A percentile compares a stretch with the other conserved stretches of the same genome.
Conservation (phyloP, 1,139 yeast genomes). For the Geotrichum australiense region DNA sequence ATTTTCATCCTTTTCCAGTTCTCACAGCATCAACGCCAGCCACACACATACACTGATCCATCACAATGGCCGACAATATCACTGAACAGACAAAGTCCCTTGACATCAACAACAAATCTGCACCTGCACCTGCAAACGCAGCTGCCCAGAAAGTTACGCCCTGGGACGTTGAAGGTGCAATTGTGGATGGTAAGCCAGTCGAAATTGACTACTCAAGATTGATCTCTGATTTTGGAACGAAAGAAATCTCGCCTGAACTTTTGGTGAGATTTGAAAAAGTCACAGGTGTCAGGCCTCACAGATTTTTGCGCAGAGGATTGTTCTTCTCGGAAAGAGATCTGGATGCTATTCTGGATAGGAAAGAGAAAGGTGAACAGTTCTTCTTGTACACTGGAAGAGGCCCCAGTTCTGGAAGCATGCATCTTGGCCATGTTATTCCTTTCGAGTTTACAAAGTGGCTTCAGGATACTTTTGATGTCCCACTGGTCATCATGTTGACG, state of each 20-base stretch:
- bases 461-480: constrained; percentile 95
- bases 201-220: constrained; percentile 88
- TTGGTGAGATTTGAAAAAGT: constrained; percentile 66
- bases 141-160: constrained; percentile 68
- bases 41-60: too few species aligned
- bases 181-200: constrained; percentile 83
- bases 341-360: constrained; percentile 67
- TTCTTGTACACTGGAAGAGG: constrained; percentile 98
- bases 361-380: constrained; percentile 92
- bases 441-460: constrained; percentile 95
- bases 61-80: too few species aligned
- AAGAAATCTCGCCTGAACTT: constrained; percentile 60
- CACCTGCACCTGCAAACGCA: too few species aligned
- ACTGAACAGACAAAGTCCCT: too few species aligned
- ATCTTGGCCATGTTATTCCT: constrained; percentile 95
- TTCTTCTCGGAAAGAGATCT: constrained; percentile 93
- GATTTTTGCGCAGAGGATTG: constrained; percentile 81
- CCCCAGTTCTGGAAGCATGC: constrained; percentile 92
- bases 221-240: constrained; percentile 83
- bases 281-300: constrained; percentile 93
- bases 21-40: too few species aligned
- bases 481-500: constrained; percentile 91
- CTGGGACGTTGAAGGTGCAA: constrained; percentile 99
- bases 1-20: too few species aligned
- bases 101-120: too few species aligned